Evolutionary conservation across 2,329 filamentous ascomycete species (phyloP).

Genomic region (Mollisia scopiformis): DNA sequence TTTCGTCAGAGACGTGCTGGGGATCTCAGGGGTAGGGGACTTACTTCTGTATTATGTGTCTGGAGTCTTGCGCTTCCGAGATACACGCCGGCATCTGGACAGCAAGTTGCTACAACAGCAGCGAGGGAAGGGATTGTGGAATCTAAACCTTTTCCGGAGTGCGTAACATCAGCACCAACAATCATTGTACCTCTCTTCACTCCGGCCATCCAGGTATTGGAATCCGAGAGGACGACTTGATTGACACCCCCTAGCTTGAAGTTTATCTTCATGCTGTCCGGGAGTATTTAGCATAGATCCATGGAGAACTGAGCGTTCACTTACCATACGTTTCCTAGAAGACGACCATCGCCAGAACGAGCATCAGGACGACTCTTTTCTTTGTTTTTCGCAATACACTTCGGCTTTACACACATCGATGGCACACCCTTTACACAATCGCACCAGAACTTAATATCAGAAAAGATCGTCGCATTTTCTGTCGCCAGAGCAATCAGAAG

Average conservation of each 20-base stretch:
- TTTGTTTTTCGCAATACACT: not conserved
- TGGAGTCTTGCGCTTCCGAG: slow-evolving; percentile 13
- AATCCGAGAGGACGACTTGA: slow-evolving; percentile 45
- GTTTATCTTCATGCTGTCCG: slow-evolving; percentile 70
- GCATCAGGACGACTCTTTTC: not conserved
- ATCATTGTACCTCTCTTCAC: slow-evolving; percentile 37
- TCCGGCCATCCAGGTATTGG: not conserved
- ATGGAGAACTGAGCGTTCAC: not conserved
- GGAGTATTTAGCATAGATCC: not conserved
- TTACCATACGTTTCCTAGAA: not conserved
- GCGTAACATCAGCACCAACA: slow-evolving; percentile 47
- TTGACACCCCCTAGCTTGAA: slow-evolving; percentile 74
- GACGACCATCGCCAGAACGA: not conserved
- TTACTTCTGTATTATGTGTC: slow-evolving; percentile 2
- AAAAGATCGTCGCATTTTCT: slow-evolving; percentile 1
- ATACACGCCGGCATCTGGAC: not conserved
- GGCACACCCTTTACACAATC: slow-evolving; percentile 17
- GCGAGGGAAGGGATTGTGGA: slow-evolving; percentile 10
- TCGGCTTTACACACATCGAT: slow-evolving; percentile 13
- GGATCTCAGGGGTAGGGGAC: not conserved
- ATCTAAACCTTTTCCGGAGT: slow-evolving; percentile 35
- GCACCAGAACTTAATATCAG: slow-evolving; percentile 18
- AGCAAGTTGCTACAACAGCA: slow-evolving; percentile 9
- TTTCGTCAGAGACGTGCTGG: not conserved
- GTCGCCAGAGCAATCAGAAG: slow-evolving; percentile 1